Evolutionary conservation across 192 early-diverging fungal species (phyloP), one percentile per base, ranked within the genome.

Genomic region (Physocladia obscura): DNA sequence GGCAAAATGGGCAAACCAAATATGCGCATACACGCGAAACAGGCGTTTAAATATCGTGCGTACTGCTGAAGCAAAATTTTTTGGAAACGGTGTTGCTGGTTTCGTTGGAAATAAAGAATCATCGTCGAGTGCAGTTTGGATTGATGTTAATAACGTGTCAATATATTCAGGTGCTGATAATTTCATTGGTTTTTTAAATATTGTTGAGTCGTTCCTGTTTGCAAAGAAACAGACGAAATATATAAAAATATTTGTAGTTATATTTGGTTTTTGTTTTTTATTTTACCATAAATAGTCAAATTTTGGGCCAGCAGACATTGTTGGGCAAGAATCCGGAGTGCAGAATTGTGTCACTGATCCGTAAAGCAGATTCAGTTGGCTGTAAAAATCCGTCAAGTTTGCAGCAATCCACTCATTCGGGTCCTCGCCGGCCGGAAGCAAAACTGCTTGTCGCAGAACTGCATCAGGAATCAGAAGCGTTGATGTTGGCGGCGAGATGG

Each of bases 341-440:
- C 95, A 96, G 75, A 91, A 93, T 26, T 84, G 76, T n/a, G 77
- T 77, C 62, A 82, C 73, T n/a, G 76, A 78, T 68, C 91, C 93
- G 75, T 93, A 98, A 6, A 98, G 79, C 88, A 97, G 88, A 79
- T 96, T 96, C 60, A 94, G 88, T 77, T 98, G 96, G 82, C 95
- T 95, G 79, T 91, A 96, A 76, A 98, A 98, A 77, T 98, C 96
- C 8, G 93, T 91, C 1, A 91, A 87, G 76, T 96, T 92, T 47
- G 93, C 92, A 11, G 96, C 94, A 3, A 96, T 80, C 96, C 96
- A 98, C 69, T 98, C 96, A 71, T 93, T 87, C 31, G 85, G 48
- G 56, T 91, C 89, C 77, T 96, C 94, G 64, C 94, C 94, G 47
- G 92, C 90, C 30, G 96, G 96, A 21, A 95, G 72, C 36, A 85